Conservation (phyloP, 805 yeast genomes). For the Citeromyces matritensis region DNA sequence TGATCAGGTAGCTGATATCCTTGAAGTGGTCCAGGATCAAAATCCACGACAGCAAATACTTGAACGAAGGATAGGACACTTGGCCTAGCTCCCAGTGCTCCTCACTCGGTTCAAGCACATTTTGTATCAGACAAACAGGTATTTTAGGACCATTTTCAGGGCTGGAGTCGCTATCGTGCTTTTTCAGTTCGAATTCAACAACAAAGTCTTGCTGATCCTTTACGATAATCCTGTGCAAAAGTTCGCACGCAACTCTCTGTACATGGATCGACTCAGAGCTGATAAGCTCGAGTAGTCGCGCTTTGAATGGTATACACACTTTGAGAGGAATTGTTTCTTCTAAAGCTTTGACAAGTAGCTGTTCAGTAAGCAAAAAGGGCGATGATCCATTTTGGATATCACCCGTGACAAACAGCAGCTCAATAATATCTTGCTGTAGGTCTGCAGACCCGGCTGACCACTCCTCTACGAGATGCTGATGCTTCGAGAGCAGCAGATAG, state of each 20-base stretch:
- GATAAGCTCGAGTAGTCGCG: slow-evolving; percentile 19
- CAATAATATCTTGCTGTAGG: slow-evolving; percentile 25
- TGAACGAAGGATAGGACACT: slow-evolving; percentile 21
- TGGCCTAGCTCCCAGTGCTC: no score
- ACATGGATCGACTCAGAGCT: slow-evolving; percentile 13
- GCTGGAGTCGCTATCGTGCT: slow-evolving; percentile 15
- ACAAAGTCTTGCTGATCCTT: slow-evolving; percentile 41
- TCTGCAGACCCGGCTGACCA: slow-evolving; percentile 20
- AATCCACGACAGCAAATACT: slow-evolving; percentile 56
- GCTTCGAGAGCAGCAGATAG: no score
- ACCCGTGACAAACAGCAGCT: slow-evolving; percentile 19
- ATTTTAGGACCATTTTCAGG: slow-evolving; percentile 14
- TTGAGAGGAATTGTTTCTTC: slow-evolving; percentile 12
- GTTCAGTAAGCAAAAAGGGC: not conserved
- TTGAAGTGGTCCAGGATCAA: slow-evolving; percentile 46
- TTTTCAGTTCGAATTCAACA: slow-evolving; percentile 42
- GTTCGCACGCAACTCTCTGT: slow-evolving; percentile 25
- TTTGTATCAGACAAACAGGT: slow-evolving; percentile 23
- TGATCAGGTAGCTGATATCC: slow-evolving; percentile 47
- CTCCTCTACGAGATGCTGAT: no score
- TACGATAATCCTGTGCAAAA: slow-evolving; percentile 24
- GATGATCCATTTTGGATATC: slow-evolving; percentile 2
- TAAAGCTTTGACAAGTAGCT: not conserved
- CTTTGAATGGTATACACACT: slow-evolving; percentile 10
- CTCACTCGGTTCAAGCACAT: slow-evolving; percentile 13